Evolutionary conservation across 352 stramenopile genomes (phyloP).

Genomic region (Pythium coloratum): DNA sequence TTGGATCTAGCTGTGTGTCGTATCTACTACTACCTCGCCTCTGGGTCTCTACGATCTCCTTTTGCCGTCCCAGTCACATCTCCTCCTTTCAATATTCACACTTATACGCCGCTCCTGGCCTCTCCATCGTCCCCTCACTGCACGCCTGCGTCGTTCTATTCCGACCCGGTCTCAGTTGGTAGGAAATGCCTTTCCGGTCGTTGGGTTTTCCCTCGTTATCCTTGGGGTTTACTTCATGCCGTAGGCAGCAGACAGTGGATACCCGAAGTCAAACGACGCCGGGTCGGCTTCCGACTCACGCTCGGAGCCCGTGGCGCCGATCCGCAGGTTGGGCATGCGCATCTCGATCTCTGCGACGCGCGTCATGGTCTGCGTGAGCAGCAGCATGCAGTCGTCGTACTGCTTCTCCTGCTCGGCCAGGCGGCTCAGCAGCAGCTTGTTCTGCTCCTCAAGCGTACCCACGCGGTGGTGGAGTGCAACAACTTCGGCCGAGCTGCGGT

Average conservation of each 20-base stretch:
- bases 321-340: constrained; percentile 36
- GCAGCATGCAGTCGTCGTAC: constrained; percentile 84
- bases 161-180: neutral
- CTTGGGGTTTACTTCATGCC: constrained; percentile 19
- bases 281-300: constrained; percentile 25
- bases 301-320: constrained; percentile 22
- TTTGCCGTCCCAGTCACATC: neutral
- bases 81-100: constrained; percentile 1
- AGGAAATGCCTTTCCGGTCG: neutral
- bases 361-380: constrained; percentile 85
- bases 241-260: constrained; percentile 20
- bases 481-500: constrained; percentile 48
- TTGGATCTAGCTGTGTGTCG: constrained; percentile 5
- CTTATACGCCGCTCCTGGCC: constrained; percentile 1
- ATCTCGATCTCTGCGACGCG: constrained; percentile 84
- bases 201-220: neutral
- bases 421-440: constrained; percentile 68
- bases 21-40: constrained; percentile 4
- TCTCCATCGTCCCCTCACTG: neutral
- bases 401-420: constrained; percentile 80
- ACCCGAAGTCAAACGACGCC: constrained; percentile 29
- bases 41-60: neutral
- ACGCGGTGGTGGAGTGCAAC: constrained; percentile 55
- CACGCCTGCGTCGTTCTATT: neutral
- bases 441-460: constrained; percentile 63